Conservation (phyloP, 2,329 filamentous ascomycete species). For the Drechslerella coelobrocha region DNA sequence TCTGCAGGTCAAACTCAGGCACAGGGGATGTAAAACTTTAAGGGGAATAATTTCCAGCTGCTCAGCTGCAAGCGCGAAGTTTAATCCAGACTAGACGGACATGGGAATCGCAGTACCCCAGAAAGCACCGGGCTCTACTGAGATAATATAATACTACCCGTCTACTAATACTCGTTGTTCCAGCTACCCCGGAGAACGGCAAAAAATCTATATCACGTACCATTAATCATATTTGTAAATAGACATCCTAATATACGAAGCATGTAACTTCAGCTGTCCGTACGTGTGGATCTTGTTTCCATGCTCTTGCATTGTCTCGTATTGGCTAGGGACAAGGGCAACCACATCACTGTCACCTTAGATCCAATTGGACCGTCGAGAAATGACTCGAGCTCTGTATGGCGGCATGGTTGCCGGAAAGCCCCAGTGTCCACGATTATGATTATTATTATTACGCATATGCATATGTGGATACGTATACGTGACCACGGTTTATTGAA, state of each 20-base stretch:
- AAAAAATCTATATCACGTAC: too few relatives aligned
- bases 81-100: neutral
- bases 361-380: neutral
- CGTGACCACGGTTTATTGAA: neutral
- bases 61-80: neutral
- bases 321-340: neutral
- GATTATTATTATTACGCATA: too few relatives aligned
- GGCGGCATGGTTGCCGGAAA: too few relatives aligned
- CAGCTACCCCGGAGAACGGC: neutral
- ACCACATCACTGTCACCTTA: neutral
- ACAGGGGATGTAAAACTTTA: too few relatives aligned
- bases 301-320: too few relatives aligned
- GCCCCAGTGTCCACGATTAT: too few relatives aligned
- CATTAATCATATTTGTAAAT: neutral
- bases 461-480: neutral
- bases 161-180: constrained; percentile 7
- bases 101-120: constrained; percentile 39
- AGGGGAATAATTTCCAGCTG: too few relatives aligned
- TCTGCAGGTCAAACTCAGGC: constrained; percentile 8
- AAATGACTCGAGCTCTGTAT: neutral
- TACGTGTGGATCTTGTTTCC: too few relatives aligned
- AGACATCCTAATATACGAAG: neutral
- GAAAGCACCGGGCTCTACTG: neutral
- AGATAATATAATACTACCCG: neutral
- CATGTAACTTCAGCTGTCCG: neutral